These are phyloP conservation scores for Ceriops tagal DNA, from an alignment of 345 rosid genomes.

Conservation along the genomic window DNA sequence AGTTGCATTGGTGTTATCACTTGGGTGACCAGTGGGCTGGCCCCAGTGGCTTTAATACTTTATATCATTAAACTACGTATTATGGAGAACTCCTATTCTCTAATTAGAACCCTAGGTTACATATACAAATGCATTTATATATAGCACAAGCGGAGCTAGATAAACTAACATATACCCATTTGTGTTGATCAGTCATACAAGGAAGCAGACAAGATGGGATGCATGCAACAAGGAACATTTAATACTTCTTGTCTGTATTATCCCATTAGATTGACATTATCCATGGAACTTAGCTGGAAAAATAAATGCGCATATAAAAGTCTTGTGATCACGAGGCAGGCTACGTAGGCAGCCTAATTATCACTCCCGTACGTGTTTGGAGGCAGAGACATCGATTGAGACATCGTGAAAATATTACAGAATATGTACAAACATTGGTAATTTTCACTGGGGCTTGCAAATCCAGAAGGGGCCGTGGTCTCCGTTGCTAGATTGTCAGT, in stretches of 20 bases:
- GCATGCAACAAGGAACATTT: not conserved
- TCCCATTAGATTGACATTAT: conserved; percentile 1
- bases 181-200: no score
- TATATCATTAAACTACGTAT: no score
- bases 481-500: conserved; percentile 18
- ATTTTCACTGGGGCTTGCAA: conserved; percentile 32
- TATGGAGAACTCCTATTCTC: no score
- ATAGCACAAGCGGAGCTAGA: no score
- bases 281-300: conserved; percentile 1
- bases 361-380: conserved; percentile 34
- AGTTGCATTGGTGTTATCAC: no score
- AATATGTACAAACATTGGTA: conserved; percentile 32
- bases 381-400: conserved; percentile 26
- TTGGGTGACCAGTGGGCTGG: no score
- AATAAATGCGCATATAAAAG: conserved; percentile 1
- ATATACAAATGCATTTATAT: no score
- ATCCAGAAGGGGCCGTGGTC: conserved; percentile 26
- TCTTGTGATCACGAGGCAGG: conserved; percentile 32
- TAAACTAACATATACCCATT: no score
- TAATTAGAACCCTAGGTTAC: no score
- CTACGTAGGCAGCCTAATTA: conserved; percentile 38
- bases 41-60: no score
- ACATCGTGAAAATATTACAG: conserved; percentile 20
- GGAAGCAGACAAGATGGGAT: no score
- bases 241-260: conserved; percentile 9